These are phyloP conservation scores for Bruguiera parviflora DNA, from an alignment of 345 rosid species.

Conservation along the genomic window DNA sequence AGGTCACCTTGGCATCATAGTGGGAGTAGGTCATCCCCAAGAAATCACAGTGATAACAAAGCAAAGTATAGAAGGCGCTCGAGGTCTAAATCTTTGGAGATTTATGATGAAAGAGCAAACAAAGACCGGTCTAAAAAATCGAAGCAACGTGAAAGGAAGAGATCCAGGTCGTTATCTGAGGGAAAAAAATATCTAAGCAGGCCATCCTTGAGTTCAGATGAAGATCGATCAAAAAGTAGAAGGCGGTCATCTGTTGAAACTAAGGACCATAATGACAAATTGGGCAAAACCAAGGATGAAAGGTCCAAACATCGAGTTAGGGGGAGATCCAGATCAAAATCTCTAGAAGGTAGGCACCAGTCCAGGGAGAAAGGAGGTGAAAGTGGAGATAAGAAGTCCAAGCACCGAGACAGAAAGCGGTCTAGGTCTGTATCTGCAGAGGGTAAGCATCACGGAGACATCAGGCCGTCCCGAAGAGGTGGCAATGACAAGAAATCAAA, in stretches of 20 bases:
- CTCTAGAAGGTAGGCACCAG: slow-evolving; percentile 48
- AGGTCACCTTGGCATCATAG: slow-evolving; percentile 59
- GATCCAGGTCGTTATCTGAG: slow-evolving; percentile 54
- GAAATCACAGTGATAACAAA: slow-evolving; percentile 45
- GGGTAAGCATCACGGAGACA: slow-evolving; percentile 40
- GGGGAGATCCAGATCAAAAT: slow-evolving; percentile 71
- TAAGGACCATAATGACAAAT: slow-evolving; percentile 31
- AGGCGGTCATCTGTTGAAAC: slow-evolving; percentile 48
- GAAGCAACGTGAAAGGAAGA: slow-evolving; percentile 37
- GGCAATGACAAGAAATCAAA: slow-evolving; percentile 49
- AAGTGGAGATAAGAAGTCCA: slow-evolving; percentile 50
- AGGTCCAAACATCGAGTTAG: slow-evolving; percentile 42
- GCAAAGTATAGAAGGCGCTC: slow-evolving; percentile 42
- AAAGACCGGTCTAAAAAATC: slow-evolving; percentile 38
- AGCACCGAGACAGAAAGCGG: slow-evolving; percentile 50
- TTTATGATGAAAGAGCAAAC: slow-evolving; percentile 35
- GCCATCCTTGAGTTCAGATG: slow-evolving; percentile 40
- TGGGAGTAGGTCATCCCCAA: slow-evolving; percentile 51
- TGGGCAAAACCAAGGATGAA: slow-evolving; percentile 36
- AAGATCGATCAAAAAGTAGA: slow-evolving; percentile 42
- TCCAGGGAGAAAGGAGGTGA: slow-evolving; percentile 40
- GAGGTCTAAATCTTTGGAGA: slow-evolving; percentile 58
- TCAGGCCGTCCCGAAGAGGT: slow-evolving; percentile 50
- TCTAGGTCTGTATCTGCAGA: slow-evolving; percentile 67
- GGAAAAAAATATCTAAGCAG: slow-evolving; percentile 40